Evolutionary conservation across 176 grass and related monocot species (phyloP).

Genomic region (Eremochloa ophiuroides): DNA sequence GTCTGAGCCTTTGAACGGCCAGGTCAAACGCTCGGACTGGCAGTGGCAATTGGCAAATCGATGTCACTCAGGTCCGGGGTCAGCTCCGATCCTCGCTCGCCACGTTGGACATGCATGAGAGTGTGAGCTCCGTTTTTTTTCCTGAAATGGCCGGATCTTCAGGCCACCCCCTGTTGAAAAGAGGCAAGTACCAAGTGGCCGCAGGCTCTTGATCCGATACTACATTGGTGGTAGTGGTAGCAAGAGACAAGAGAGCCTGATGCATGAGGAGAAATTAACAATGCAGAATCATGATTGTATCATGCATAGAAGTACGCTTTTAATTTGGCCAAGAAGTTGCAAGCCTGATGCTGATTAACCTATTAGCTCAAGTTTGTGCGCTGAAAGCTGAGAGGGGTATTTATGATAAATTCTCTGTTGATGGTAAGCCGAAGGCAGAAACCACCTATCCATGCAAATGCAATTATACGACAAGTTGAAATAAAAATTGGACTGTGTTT

Average conservation of each 20-base stretch:
- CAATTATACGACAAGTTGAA: not conserved
- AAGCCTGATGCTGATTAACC: too few relatives aligned
- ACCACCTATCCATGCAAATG: not conserved
- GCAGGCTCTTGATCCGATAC: slow-evolving; percentile 30
- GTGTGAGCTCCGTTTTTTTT: slow-evolving; percentile 10
- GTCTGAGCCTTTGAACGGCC: not conserved
- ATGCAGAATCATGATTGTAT: not conserved
- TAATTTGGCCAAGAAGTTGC: not conserved
- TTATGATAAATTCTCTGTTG: not conserved
- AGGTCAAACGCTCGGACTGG: not conserved
- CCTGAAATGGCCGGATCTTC: slow-evolving; percentile 31
- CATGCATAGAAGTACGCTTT: not conserved
- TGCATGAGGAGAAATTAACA: not conserved
- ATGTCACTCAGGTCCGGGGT: not conserved
- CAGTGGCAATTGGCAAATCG: too few relatives aligned
- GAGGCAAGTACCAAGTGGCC: slow-evolving; percentile 18
- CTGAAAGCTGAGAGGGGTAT: not conserved
- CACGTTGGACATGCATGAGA: not conserved
- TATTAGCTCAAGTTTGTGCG: not conserved
- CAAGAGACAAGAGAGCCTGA: slow-evolving; percentile 8
- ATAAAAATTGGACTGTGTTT: not conserved
- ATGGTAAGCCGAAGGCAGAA: not conserved
- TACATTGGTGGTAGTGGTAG: not conserved
- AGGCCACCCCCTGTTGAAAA: not conserved
- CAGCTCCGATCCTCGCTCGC: not conserved